Conservation (phyloP, 1,284 basidiomycete species). For the Ustilago cynodontis region DNA sequence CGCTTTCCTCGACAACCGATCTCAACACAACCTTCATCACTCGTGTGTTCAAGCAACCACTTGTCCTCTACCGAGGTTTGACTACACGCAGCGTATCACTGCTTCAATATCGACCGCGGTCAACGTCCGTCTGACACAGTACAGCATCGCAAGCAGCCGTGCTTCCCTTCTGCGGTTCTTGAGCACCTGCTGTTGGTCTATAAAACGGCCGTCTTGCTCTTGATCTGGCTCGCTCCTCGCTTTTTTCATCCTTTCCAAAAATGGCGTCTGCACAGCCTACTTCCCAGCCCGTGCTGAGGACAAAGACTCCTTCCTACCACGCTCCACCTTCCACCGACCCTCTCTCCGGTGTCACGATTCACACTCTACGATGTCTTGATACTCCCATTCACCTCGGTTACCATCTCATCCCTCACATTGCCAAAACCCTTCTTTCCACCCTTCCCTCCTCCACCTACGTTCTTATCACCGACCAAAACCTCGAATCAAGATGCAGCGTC, state of each 20-base stretch:
- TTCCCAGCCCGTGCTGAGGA: slow-evolving; percentile 48
- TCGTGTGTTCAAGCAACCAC: no score
- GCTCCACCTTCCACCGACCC: slow-evolving; percentile 59
- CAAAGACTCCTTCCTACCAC: slow-evolving; percentile 67
- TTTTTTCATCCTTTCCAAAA: neutral
- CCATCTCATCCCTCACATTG: slow-evolving; percentile 71
- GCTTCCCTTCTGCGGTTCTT: neutral
- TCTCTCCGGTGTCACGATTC: slow-evolving; percentile 62
- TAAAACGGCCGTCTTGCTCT: slow-evolving; percentile 13
- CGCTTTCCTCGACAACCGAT: slow-evolving; percentile 27
- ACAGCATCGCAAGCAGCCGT: neutral
- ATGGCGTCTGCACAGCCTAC: slow-evolving; percentile 30
- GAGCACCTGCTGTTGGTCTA: neutral
- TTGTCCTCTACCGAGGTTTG: slow-evolving; percentile 1
- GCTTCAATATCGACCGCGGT: neutral
- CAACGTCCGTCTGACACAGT: neutral
- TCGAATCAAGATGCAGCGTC: slow-evolving; percentile 72
- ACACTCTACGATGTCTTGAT: slow-evolving; percentile 63
- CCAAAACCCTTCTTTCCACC: slow-evolving; percentile 77
- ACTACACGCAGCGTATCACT: neutral
- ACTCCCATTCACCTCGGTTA: slow-evolving; percentile 67
- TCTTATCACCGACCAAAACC: slow-evolving; percentile 90
- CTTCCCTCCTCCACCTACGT: slow-evolving; percentile 90
- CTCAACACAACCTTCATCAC: slow-evolving; percentile 17
- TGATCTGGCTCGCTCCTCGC: neutral